Base-by-base conservation (phyloP, 305 asterid genomes). In the Fraxinus nigra region DNA sequence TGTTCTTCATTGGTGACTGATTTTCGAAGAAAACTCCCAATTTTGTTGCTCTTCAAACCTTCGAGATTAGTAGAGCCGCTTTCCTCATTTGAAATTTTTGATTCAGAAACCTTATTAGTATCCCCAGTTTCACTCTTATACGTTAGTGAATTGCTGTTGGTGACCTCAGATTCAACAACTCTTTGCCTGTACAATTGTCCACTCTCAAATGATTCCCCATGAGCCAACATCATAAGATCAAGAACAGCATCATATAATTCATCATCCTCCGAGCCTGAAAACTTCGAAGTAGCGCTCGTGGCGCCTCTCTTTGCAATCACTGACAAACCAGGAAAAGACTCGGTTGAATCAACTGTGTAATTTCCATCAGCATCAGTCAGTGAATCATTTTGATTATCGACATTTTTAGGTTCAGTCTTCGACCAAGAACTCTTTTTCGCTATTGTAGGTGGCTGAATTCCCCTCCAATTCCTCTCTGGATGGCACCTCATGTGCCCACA, bases 141-240 rank as follows among this genome's bases (percentile, higher is more conserved):
- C 11, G 34, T 63, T 7, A 63, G 33, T 22, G 72, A 63, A 24
- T 63, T 63, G 33, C 33, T 63, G 72, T 63, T 24, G 10, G 72
- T 63, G 72, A 9, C 72, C 72, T 22, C 88, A 35, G 78, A 78
- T 61, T 78, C 87, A 51, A 30, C 79, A 74, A 3, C 67, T 8
- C 38, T 38, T 28, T 72, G 80, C 77, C 38, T 5, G 20, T 40
- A 59, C 2, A 26, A 51, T 18, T 37, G 32, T 1, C 51, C 67
- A 48, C 77, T 76, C 56, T 69, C 84, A 10, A 40, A 34, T 18
- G 70, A 51, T 20, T 54, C 76, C 48, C 89, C 88, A 0, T 48
- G 30, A 1, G 89, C 85, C 51, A 91, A 81, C 80, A 83, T 81
- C 88, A 92, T 37, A 3, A 92, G 95, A 28, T 67, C 72, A 40